phyloP scores from a whole-genome alignment of 2,329 filamentous ascomycete species.

The Fusarium incarnatum region DNA sequence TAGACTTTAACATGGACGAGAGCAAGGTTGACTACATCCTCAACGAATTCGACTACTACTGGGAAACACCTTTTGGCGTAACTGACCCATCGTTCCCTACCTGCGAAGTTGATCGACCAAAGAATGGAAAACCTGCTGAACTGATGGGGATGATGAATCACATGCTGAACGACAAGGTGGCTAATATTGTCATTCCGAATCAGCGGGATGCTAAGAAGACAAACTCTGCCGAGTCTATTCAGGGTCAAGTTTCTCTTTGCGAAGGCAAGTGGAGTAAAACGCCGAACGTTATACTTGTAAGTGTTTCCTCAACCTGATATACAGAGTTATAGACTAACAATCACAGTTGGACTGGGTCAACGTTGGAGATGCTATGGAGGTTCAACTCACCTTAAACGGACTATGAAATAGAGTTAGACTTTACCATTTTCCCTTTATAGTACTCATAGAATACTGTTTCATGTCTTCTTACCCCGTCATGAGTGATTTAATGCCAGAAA shows the following conservation, averaged over 20 bases:
- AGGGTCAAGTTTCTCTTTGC: constrained; percentile 45
- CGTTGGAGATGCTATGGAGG: constrained; percentile 54
- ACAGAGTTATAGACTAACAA: constrained; percentile 2
- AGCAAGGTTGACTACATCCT: constrained; percentile 70
- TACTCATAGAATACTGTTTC: background rate
- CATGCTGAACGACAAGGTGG: constrained; percentile 47
- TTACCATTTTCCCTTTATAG: background rate
- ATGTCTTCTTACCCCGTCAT: background rate
- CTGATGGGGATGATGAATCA: constrained; percentile 48
- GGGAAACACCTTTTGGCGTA: constrained; percentile 79
- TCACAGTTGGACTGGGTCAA: constrained; percentile 58
- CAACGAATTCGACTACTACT: constrained; percentile 73
- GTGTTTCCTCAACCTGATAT: constrained; percentile 12
- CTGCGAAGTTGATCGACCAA: constrained; percentile 74
- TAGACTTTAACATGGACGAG: constrained; percentile 69
- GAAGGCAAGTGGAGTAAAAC: constrained; percentile 33
- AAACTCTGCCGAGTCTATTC: constrained; percentile 51
- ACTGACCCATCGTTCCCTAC: constrained; percentile 68
- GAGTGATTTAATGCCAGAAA: background rate
- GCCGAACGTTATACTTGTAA: constrained; percentile 48
- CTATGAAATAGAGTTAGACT: constrained; percentile 31
- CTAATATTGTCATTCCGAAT: constrained; percentile 50
- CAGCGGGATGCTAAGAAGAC: constrained; percentile 47
- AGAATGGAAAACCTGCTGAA: constrained; percentile 40
- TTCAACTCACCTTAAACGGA: constrained; percentile 54